Conservation (phyloP, 169 alveolate genomes). For the Toxoplasma gondii region DNA sequence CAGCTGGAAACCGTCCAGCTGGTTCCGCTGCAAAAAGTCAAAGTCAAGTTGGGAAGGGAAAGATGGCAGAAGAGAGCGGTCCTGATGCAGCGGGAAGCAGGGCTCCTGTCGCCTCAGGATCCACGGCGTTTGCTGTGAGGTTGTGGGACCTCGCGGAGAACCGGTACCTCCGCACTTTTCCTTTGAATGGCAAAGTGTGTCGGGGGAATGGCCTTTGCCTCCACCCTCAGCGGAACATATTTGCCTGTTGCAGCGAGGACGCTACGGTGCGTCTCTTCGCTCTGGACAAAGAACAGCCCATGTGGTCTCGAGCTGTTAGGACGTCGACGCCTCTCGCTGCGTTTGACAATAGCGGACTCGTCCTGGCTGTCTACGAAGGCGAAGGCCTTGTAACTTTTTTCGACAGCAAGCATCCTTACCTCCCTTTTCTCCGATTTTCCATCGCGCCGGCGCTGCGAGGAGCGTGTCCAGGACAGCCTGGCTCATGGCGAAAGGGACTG, state of each 20-base stretch:
- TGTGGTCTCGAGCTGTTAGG: neutral
- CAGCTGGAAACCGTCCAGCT: neutral
- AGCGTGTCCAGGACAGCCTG: neutral
- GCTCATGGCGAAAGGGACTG: neutral
- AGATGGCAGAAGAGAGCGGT: neutral
- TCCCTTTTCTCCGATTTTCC: neutral
- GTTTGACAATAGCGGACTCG: neutral
- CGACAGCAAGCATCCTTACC: neutral
- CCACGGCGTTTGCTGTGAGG: neutral
- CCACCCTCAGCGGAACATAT: neutral
- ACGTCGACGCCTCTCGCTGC: conserved; percentile 7
- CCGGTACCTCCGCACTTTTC: neutral
- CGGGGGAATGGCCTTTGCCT: neutral
- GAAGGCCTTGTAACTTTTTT: neutral
- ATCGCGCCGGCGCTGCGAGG: neutral
- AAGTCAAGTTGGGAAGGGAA: neutral
- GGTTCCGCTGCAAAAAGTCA: neutral
- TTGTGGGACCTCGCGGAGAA: conserved; percentile 8
- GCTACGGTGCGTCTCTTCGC: neutral
- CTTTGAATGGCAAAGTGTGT: neutral
- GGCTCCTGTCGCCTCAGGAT: neutral
- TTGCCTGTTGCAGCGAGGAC: neutral
- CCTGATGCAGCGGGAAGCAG: neutral
- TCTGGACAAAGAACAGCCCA: conserved; percentile 21
- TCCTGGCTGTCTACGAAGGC: neutral